phyloP scores from a whole-genome alignment of 2,329 filamentous ascomycete species.

The Juglanconis oblonga region DNA sequence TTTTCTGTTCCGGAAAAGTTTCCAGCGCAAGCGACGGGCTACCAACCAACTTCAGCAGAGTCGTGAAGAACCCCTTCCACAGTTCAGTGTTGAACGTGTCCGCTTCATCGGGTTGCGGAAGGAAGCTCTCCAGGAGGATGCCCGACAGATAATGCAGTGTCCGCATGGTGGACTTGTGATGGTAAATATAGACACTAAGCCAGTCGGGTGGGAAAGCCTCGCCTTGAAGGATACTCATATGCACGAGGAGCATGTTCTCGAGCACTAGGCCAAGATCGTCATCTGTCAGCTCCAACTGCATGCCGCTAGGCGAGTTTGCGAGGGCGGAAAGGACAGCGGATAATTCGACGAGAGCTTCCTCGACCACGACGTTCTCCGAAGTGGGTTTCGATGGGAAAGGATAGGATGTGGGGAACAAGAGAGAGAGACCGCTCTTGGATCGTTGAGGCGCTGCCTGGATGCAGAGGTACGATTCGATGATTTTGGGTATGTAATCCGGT shows the following conservation, averaged over 20 bases:
- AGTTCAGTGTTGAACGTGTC: conserved; percentile 89
- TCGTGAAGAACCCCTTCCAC: conserved; percentile 92
- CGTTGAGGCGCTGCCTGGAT: conserved; percentile 58
- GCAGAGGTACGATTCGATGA: conserved; percentile 82
- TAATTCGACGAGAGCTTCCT: conserved; percentile 85
- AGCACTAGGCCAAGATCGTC: conserved; percentile 73
- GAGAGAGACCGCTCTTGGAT: conserved; percentile 67
- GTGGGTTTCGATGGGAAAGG: conserved; percentile 78
- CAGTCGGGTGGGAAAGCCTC: conserved; percentile 86
- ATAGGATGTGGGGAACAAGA: conserved; percentile 86
- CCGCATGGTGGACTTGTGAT: conserved; percentile 85
- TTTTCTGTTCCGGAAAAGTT: conserved; percentile 95
- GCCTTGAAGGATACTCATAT: conserved; percentile 84
- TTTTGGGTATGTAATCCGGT: conserved; percentile 84
- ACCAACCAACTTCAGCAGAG: conserved; percentile 82
- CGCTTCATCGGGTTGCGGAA: conserved; percentile 87
- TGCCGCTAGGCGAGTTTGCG: conserved; percentile 68
- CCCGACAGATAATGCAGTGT: conserved; percentile 78
- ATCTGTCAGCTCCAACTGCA: conserved; percentile 72
- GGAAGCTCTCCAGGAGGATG: conserved; percentile 76
- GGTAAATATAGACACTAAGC: conserved; percentile 90
- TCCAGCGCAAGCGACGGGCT: conserved; percentile 88
- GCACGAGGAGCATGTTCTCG: conserved; percentile 75
- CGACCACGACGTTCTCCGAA: conserved; percentile 61
- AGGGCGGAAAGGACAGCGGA: conserved; percentile 83